Percentiles rank a stretch among this genome's conserved stretches.
These are phyloP conservation scores for Melaleuca alternifolia DNA, from an alignment of 345 rosid genomes.

Conservation along the genomic window DNA sequence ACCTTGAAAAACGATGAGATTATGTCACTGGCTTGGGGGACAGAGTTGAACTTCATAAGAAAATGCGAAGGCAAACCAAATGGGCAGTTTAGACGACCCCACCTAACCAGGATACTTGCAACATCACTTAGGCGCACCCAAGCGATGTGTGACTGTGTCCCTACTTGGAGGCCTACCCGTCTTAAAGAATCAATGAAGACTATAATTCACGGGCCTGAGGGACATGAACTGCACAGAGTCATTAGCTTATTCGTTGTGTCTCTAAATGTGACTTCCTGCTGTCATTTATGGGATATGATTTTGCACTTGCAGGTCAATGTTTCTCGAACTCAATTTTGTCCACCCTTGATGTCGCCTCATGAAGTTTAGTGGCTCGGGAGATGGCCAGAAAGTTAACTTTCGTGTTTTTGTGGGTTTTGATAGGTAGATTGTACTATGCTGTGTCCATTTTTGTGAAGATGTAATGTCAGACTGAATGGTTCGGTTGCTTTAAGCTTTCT, in stretches of 20 bases:
- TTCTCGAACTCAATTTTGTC: background rate
- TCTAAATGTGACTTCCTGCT: background rate
- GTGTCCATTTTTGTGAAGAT: background rate
- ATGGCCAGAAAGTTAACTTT: background rate
- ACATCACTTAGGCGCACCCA: background rate
- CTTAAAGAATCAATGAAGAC: background rate
- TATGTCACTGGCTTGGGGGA: background rate
- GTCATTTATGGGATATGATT: background rate
- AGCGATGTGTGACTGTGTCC: background rate
- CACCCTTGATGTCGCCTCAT: background rate
- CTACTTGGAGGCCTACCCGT: background rate
- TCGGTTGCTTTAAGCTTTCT: background rate
- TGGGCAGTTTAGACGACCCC: background rate
- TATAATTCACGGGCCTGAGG: background rate
- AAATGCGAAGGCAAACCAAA: background rate
- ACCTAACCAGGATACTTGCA: background rate
- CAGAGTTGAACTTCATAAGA: background rate
- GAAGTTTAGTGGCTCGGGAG: background rate
- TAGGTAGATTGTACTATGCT: background rate
- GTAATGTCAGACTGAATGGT: background rate
- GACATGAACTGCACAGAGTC: background rate
- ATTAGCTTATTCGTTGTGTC: background rate
- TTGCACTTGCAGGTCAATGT: background rate
- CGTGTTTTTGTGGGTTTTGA: background rate
- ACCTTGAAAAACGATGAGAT: background rate